Evolutionary conservation across 2,329 filamentous ascomycete species (phyloP).

Genomic region (Alternaria ethzedia): DNA sequence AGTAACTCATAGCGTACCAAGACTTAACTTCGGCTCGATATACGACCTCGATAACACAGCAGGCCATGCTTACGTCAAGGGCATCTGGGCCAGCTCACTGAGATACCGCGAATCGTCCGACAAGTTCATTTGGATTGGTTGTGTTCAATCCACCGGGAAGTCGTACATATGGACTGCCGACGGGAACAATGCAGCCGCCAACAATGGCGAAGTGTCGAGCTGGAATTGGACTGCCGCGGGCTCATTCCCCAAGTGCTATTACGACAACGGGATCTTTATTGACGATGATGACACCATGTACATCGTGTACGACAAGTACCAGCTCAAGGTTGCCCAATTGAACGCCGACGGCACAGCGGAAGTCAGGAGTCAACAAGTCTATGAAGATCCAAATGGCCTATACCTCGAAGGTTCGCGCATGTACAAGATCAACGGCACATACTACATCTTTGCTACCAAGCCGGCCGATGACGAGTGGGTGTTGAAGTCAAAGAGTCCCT

Average conservation of each 20-base stretch:
- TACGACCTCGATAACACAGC: conserved; percentile 56
- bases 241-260: conserved; percentile 58
- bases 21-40: conserved; percentile 47
- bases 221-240: conserved; percentile 52
- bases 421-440: conserved; percentile 63
- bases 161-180: conserved; percentile 63
- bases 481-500: conserved; percentile 58
- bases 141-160: conserved; percentile 54
- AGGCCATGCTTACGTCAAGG: conserved; percentile 57
- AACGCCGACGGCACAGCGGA: conserved; percentile 56
- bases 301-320: conserved; percentile 60
- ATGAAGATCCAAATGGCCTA: conserved; percentile 44
- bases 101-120: conserved; percentile 58
- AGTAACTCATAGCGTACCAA: conserved; percentile 49
- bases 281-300: conserved; percentile 67
- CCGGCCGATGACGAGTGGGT: conserved; percentile 58
- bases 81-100: conserved; percentile 64
- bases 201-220: conserved; percentile 37
- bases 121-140: conserved; percentile 65
- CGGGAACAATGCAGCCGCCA: conserved; percentile 47
- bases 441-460: conserved; percentile 62
- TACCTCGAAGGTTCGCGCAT: conserved; percentile 61
- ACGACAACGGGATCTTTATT: conserved; percentile 64
- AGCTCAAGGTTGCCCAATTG: conserved; percentile 60
- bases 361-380: conserved; percentile 55